Conservation (phyloP, 352 stramenopile species). For the Phytophthora citricola region DNA sequence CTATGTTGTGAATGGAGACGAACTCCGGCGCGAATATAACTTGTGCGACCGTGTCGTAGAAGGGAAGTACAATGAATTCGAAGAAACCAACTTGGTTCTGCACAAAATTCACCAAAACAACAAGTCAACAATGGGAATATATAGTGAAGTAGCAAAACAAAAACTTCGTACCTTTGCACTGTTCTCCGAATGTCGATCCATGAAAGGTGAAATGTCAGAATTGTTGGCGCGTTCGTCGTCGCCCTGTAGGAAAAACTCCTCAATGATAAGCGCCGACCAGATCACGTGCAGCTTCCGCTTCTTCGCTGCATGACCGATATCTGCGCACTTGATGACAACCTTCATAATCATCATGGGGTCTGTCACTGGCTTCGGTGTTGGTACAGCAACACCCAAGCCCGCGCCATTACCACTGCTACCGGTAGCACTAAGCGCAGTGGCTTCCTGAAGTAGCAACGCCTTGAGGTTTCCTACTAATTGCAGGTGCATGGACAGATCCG, state of each 20-base stretch:
- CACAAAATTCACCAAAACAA: constrained; percentile 4
- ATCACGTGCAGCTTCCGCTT: constrained; percentile 83
- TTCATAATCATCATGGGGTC: constrained; percentile 91
- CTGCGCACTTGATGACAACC: constrained; percentile 89
- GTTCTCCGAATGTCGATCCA: constrained; percentile 90
- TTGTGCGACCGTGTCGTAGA: constrained; percentile 81
- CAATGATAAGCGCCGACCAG: constrained; percentile 93
- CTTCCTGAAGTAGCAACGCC: constrained; percentile 73
- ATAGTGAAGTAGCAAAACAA: background rate
- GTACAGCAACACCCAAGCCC: constrained; percentile 15
- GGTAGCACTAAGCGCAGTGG: constrained; percentile 30
- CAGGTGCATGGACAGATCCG: constrained; percentile 84
- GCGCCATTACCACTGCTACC: constrained; percentile 24
- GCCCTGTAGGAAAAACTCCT: constrained; percentile 96
- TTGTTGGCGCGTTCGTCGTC: constrained; percentile 92
- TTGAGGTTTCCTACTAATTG: constrained; percentile 84
- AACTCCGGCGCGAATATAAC: constrained; percentile 84
- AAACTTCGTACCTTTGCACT: constrained; percentile 69
- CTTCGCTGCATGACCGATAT: constrained; percentile 94
- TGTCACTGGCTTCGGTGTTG: constrained; percentile 42
- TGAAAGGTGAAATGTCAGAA: constrained; percentile 92
- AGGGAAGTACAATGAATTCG: constrained; percentile 85
- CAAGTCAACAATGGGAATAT: background rate
- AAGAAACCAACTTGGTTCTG: constrained; percentile 90
- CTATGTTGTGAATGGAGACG: constrained; percentile 72